Base-by-base conservation (phyloP, 2,329 filamentous ascomycete genomes). In the Trichoderma guizhouense region DNA sequence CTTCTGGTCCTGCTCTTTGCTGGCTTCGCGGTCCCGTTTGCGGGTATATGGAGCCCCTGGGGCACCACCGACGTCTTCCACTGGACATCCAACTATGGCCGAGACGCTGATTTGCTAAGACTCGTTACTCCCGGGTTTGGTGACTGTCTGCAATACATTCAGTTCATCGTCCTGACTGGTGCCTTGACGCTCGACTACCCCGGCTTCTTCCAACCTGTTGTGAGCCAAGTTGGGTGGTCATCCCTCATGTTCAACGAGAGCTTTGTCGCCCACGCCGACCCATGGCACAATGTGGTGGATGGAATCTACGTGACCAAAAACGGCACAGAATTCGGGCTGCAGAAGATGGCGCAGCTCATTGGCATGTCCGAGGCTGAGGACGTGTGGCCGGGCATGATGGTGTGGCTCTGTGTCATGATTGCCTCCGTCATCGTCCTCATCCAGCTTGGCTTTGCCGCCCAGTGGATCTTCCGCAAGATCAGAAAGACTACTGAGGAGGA, bases 31-130 rank as follows among this genome's bases (percentile, higher is more conserved):
- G 97, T 95, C 7, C 85, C 95, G 43, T 90, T 94, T 75, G 94
- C 96, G 3, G 93, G 90, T 64, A 93, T 97, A 47, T 95, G 90
- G 79, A 98, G 95, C 78, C 96, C 96, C 0, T 99, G 96, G 95
- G 96, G 96, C 24, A 93, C 94, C 1, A 90, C 90, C 8, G 93
- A 99, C 79, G 87, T 95, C 24, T 98, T 98, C 80, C 91, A 93
- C 75, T 99, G 95, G 94, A 94, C 94, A n/a, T 97, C 94, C 78
- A 99, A 99, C 79, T 98, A 97, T 79, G 96, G 96, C 43, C 90
- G 95, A 76, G 96, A 99, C 77, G 93, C 93, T 73, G 96, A 99
- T 82, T 85, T 98, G 75, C 86, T 99, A 69, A 91, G 96, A 70
- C 86, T 99, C 62, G 94, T 99, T 39, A 99, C 96, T 0, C 96